These are phyloP conservation scores for Coemansia sp. DNA, from an alignment of 192 early-diverging fungal species.

Conservation along the genomic window DNA sequence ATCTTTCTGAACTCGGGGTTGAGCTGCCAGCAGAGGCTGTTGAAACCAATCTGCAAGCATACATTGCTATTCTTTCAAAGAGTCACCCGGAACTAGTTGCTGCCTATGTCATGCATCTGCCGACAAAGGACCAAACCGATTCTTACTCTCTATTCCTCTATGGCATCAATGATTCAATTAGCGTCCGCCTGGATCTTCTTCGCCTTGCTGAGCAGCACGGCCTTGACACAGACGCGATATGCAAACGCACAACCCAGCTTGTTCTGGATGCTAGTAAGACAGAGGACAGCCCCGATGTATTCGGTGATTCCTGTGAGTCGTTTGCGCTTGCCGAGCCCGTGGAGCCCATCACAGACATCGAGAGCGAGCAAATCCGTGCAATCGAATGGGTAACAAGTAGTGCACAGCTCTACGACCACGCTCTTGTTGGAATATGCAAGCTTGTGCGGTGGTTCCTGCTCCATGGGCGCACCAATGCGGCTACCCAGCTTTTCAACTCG, in stretches of 20 bases:
- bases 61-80: conserved; percentile 52
- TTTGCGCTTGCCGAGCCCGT: conserved; percentile 39
- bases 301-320: background rate
- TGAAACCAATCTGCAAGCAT: conserved; percentile 57
- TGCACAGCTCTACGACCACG: conserved; percentile 45
- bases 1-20: conserved; percentile 60
- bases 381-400: conserved; percentile 63
- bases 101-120: conserved; percentile 56
- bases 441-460: conserved; percentile 60
- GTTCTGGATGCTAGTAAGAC: conserved; percentile 6
- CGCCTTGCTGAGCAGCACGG: conserved; percentile 43
- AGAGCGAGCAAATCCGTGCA: conserved; percentile 53
- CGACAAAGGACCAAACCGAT: conserved; percentile 47
- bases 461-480: conserved; percentile 54
- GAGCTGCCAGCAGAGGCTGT: conserved; percentile 46
- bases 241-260: conserved; percentile 46
- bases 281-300: conserved; percentile 3
- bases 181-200: conserved; percentile 48
- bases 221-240: conserved; percentile 46
- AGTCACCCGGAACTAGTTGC: conserved; percentile 55
- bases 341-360: conserved; percentile 20
- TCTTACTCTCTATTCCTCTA: conserved; percentile 57
- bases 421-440: conserved; percentile 48
- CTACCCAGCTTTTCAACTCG: conserved; percentile 48
- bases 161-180: conserved; percentile 27